Evolutionary conservation across 2,329 filamentous ascomycete species (phyloP), one percentile per base, ranked within the genome.

Genomic region (Paraconiothyrium sp.): DNA sequence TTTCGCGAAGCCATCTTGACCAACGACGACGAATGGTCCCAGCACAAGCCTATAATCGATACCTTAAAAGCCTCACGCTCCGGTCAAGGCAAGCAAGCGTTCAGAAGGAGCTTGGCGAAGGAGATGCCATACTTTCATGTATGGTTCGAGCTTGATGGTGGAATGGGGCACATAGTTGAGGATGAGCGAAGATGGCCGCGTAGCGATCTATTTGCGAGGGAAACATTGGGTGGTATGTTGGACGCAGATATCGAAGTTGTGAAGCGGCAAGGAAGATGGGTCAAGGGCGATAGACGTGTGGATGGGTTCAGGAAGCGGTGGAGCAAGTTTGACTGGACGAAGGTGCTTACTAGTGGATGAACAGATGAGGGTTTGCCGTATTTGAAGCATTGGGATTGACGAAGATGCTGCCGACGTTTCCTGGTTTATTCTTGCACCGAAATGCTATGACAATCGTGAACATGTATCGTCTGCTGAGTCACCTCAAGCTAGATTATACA

Each of bases 81-180:
- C 2, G 92, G 91, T 0, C 78, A 93, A 64, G 95, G 94, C 0
- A 91, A 91, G 72, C 79, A 86, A 57, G 94, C 95, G 1, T 99
- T 99, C 77, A 86, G 94, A 0, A 86, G 89, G 59, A 90, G 87
- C 22, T 84, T 99, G 63, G 92, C 92, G 13, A 97, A 96, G 81
- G 94, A 99, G 82, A 94, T 96, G 92, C 94, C 96, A 0, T 99
- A 99, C 78, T 99, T 99, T 73, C 95, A 99, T 77, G 94, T 79
- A 4, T 99, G 94, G 94, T 98, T 98, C 76, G 88, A 89, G 56
- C 82, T 99, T 0, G 94, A 99, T 74, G 95, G 95, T 2, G 95
- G 95, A 0, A 80, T 99, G 67, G 95, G 93, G 0, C 95, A 99
- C 77, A 84, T 99, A 9, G 92, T 99, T 0, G 95, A 99, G 79